Conservation (phyloP, 768 basidiomycete genomes). For the Mycena rebaudengoi region DNA sequence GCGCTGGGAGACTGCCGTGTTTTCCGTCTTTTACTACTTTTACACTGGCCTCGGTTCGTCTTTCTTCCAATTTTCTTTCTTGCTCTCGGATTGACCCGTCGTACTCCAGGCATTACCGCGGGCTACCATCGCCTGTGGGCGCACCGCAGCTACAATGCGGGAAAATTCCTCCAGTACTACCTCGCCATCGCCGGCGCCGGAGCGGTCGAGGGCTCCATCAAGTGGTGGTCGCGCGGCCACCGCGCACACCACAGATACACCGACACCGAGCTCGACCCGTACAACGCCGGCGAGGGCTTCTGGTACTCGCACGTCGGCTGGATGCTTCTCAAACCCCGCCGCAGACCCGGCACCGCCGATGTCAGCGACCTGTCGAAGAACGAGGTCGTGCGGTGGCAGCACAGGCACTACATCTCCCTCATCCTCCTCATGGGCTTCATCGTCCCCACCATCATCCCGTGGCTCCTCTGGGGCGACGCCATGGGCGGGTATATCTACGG, state of each 20-base stretch:
- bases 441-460: conserved; percentile 81
- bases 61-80: background rate
- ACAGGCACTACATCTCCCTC: conserved; percentile 79
- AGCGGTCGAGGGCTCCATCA: conserved; percentile 95
- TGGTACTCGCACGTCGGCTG: conserved; percentile 89
- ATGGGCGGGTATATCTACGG: conserved; percentile 89
- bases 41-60: conserved; percentile 77
- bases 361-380: conserved; percentile 88
- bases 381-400: conserved; percentile 88
- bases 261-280: conserved; percentile 96
- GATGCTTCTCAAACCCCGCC: conserved; percentile 93
- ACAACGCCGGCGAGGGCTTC: conserved; percentile 91
- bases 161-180: conserved; percentile 82
- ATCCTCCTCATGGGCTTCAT: conserved; percentile 78
- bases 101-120: conserved; percentile 74
- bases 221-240: conserved; percentile 99
- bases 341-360: conserved; percentile 94
- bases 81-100: background rate
- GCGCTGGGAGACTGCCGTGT: conserved; percentile 77
- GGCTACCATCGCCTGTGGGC: conserved; percentile 99
- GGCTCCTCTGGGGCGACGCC: conserved; percentile 87
- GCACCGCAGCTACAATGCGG: conserved; percentile 94
- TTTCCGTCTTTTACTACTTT: conserved; percentile 50
- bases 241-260: conserved; percentile 98
- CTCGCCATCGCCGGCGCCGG: conserved; percentile 89